A percentile compares a stretch with the other conserved stretches of the same genome.
phyloP scores from a whole-genome alignment of 495 filamentous ascomycete species.

The Friedmanniomyces simplex region DNA sequence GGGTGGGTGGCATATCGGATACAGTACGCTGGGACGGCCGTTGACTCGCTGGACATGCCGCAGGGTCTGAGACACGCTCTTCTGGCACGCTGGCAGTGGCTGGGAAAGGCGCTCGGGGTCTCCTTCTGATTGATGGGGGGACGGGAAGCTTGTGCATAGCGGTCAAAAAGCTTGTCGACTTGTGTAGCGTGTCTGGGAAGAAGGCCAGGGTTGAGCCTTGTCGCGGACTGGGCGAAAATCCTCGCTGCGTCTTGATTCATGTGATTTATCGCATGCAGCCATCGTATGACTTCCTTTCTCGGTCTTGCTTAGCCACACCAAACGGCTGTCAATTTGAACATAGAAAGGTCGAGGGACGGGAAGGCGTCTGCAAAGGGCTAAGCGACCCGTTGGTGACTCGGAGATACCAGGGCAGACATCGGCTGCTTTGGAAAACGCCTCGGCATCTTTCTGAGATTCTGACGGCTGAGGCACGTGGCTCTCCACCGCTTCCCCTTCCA shows the following conservation, averaged over 20 bases:
- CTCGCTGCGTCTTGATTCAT: not conserved
- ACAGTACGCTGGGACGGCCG: not conserved
- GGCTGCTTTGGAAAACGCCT: too few relatives aligned
- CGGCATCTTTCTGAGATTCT: too few relatives aligned
- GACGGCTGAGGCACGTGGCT: too few relatives aligned
- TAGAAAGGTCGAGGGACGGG: too few relatives aligned
- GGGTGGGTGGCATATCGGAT: not conserved
- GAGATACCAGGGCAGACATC: too few relatives aligned
- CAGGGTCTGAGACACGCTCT: not conserved
- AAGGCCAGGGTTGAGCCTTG: not conserved
- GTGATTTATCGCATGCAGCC: not conserved
- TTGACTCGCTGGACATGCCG: not conserved
- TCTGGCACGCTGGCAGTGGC: not conserved
- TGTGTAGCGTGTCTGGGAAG: not conserved
- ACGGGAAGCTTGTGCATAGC: not conserved
- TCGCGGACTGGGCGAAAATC: too few relatives aligned
- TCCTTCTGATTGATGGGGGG: not conserved
- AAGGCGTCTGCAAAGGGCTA: not conserved
- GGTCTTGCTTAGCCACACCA: not conserved
- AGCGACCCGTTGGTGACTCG: not conserved
- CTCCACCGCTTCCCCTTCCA: not conserved
- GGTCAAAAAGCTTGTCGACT: not conserved
- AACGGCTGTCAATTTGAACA: not conserved
- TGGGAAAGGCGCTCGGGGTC: not conserved
- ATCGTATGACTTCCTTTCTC: not conserved